These are phyloP conservation scores for Phytophthora pini DNA, from an alignment of 352 stramenopile species.

Conservation along the genomic window DNA sequence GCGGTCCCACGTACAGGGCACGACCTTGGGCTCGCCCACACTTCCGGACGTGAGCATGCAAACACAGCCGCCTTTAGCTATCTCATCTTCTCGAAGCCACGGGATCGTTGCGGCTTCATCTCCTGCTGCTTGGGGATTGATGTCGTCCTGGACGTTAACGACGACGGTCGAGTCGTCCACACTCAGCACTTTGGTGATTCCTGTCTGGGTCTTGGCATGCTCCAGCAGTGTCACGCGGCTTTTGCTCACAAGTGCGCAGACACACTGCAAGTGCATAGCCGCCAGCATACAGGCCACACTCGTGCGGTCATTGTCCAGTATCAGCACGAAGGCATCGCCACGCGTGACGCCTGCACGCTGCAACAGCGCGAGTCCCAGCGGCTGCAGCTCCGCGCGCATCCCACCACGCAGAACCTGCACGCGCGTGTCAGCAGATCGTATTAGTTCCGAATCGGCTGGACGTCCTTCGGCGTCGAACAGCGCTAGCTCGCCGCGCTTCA, in stretches of 20 bases:
- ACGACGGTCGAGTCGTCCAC: conserved; percentile 44
- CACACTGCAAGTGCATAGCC: conserved; percentile 67
- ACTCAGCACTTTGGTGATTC: conserved; percentile 61
- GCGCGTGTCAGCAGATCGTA: conserved; percentile 18
- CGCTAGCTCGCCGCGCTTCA: conserved; percentile 66
- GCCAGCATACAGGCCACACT: conserved; percentile 78
- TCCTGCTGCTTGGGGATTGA: conserved; percentile 20
- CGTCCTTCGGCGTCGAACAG: conserved; percentile 48
- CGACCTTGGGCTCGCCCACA: conserved; percentile 79
- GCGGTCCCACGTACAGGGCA: conserved; percentile 72
- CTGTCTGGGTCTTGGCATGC: conserved; percentile 62
- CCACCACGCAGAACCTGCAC: conserved; percentile 55
- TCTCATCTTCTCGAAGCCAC: conserved; percentile 48
- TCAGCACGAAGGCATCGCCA: conserved; percentile 64
- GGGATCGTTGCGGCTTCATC: conserved; percentile 3
- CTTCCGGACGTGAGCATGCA: conserved; percentile 89
- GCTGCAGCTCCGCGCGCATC: conserved; percentile 49
- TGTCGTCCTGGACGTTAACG: conserved; percentile 30
- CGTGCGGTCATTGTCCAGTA: conserved; percentile 76
- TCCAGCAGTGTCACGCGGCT: conserved; percentile 57
- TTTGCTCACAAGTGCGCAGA: conserved; percentile 59
- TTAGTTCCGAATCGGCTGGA: conserved; percentile 2
- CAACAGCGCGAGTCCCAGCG: conserved; percentile 57
- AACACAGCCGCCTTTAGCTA: conserved; percentile 52
- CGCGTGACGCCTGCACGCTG: conserved; percentile 36